A percentile compares a stretch with the other conserved stretches of the same genome.
These are phyloP conservation scores for Fusarium chaquense DNA, from an alignment of 2,329 filamentous ascomycete genomes.

Conservation along the genomic window DNA sequence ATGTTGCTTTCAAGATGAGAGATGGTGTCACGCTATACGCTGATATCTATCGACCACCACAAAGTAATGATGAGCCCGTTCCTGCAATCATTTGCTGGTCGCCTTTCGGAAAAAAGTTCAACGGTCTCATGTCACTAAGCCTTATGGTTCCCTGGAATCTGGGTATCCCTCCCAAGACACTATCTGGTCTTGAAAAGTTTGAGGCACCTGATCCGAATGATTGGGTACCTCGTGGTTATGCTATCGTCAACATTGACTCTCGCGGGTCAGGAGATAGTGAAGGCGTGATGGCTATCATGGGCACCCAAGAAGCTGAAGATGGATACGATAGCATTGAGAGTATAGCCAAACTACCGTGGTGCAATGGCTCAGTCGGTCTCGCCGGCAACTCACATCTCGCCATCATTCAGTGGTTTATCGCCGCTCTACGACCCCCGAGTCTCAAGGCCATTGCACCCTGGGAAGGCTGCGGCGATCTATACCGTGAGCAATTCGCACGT, in stretches of 20 bases:
- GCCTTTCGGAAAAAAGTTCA: constrained; percentile 23
- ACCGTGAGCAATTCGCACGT: constrained; percentile 4
- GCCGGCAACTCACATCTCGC: constrained; percentile 19
- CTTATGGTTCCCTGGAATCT: constrained; percentile 21
- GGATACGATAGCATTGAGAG: constrained; percentile 7
- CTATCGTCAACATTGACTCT: constrained; percentile 17
- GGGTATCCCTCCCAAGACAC: neutral
- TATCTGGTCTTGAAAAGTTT: constrained; percentile 13
- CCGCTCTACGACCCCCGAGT: neutral
- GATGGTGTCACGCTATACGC: constrained; percentile 9
- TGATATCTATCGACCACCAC: constrained; percentile 8
- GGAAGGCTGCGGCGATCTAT: constrained; percentile 9
- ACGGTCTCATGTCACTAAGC: neutral
- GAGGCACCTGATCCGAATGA: constrained; percentile 19
- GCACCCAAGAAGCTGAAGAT: constrained; percentile 12
- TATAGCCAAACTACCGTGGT: constrained; percentile 4
- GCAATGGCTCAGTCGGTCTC: neutral
- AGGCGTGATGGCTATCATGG: constrained; percentile 19
- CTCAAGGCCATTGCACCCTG: constrained; percentile 18
- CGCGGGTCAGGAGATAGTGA: constrained; percentile 7
- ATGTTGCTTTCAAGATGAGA: constrained; percentile 13
- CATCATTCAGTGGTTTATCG: constrained; percentile 24
- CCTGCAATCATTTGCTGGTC: constrained; percentile 22
- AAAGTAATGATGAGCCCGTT: constrained; percentile 8
- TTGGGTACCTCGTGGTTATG: constrained; percentile 20